Evolutionary conservation across 495 filamentous ascomycete genomes (phyloP).

Genomic region (Talaromyces trachyspermus): DNA sequence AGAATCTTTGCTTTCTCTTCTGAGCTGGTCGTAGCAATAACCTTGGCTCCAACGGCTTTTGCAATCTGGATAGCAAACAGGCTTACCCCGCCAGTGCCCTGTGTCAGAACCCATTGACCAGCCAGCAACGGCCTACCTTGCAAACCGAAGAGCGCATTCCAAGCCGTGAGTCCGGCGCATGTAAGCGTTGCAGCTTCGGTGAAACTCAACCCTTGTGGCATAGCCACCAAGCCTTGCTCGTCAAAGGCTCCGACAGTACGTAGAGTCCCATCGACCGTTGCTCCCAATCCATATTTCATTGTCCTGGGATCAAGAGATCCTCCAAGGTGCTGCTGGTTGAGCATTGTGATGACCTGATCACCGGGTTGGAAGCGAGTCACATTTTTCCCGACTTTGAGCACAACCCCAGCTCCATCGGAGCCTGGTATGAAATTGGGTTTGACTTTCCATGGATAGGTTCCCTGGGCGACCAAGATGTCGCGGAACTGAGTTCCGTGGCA

Average conservation of each 20-base stretch:
- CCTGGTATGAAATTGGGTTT: constrained; percentile 30
- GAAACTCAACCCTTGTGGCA: constrained; percentile 44
- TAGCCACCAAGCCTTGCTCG: constrained; percentile 49
- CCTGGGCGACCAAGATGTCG: constrained; percentile 8
- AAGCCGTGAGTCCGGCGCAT: constrained; percentile 33
- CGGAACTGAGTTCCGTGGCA: constrained; percentile 7
- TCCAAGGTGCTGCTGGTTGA: constrained; percentile 54
- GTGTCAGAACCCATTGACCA: constrained; percentile 52
- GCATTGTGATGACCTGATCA: constrained; percentile 53
- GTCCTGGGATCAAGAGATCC: constrained; percentile 35
- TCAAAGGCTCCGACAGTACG: constrained; percentile 50
- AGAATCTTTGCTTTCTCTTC: constrained; percentile 24
- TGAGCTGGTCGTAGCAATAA: constrained; percentile 35
- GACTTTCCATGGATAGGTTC: constrained; percentile 8
- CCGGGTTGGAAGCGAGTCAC: constrained; percentile 44
- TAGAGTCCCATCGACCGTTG: constrained; percentile 51
- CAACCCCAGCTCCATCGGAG: constrained; percentile 46
- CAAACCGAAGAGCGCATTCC: constrained; percentile 35
- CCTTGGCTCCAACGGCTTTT: constrained; percentile 25
- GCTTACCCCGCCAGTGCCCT: constrained; percentile 61
- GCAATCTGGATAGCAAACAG: constrained; percentile 46
- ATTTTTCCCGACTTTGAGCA: constrained; percentile 42
- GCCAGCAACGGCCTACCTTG: constrained; percentile 33
- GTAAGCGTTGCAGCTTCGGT: constrained; percentile 48
- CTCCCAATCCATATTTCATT: constrained; percentile 47